Conservation (phyloP, 2,329 filamentous ascomycete genomes). For the Monilinia aucupariae region DNA sequence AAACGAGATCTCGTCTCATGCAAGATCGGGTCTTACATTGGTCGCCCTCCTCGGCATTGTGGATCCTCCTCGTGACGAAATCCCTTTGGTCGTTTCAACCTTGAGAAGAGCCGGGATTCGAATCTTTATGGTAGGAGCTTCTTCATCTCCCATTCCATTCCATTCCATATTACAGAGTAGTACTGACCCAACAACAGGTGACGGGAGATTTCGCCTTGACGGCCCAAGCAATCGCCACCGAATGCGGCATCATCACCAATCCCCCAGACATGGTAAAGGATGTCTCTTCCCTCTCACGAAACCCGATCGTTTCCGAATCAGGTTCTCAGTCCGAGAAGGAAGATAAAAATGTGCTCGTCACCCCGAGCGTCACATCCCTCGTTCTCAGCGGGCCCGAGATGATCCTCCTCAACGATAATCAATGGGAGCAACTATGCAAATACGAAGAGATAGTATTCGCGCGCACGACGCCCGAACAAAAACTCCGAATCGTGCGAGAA, state of each 20-base stretch:
- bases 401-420: slow-evolving; percentile 54
- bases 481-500: slow-evolving; percentile 65
- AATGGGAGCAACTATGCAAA: slow-evolving; percentile 58
- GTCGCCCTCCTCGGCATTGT: slow-evolving; percentile 52
- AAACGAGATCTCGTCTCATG: slow-evolving; percentile 47
- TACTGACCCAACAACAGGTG: slow-evolving; percentile 24
- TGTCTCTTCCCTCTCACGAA: slow-evolving; percentile 11
- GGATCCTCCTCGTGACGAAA: slow-evolving; percentile 53
- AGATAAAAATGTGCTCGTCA: background rate
- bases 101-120: slow-evolving; percentile 63
- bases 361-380: slow-evolving; percentile 39
- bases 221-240: slow-evolving; percentile 61
- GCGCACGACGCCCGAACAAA: slow-evolving; percentile 70
- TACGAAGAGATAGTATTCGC: slow-evolving; percentile 72
- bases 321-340: background rate
- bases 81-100: slow-evolving; percentile 50
- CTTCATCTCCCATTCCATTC: too few species aligned
- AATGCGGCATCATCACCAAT: slow-evolving; percentile 62
- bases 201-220: slow-evolving; percentile 72
- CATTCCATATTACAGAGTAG: background rate
- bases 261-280: slow-evolving; percentile 19
- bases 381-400: slow-evolving; percentile 61
- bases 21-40: slow-evolving; percentile 43
- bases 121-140: slow-evolving; percentile 58
- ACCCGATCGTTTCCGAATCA: background rate